These are phyloP conservation scores for Phytophthora pseudosyringae DNA, from an alignment of 352 stramenopile genomes.

Conservation along the genomic window DNA sequence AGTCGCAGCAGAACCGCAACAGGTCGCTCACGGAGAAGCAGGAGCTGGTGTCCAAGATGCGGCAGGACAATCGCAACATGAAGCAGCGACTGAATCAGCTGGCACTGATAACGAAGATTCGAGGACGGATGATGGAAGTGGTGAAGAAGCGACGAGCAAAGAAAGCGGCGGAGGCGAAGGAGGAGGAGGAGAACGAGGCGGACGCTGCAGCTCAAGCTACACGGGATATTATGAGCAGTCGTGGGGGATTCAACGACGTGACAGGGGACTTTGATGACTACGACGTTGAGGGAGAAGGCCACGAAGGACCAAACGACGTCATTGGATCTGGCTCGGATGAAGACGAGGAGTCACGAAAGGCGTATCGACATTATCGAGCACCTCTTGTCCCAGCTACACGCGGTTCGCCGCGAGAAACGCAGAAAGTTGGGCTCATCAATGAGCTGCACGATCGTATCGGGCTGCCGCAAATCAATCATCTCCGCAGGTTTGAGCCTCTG, in stretches of 20 bases:
- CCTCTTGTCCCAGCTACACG: background rate
- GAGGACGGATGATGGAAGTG: conserved; percentile 53
- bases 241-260: conserved; percentile 36
- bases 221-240: conserved; percentile 12
- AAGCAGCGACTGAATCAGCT: conserved; percentile 70
- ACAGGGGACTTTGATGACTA: conserved; percentile 28
- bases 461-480: conserved; percentile 66
- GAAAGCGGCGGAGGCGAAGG: conserved; percentile 46
- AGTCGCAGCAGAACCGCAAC: conserved; percentile 52
- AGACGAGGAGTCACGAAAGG: conserved; percentile 12
- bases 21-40: conserved; percentile 61
- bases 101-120: conserved; percentile 60
- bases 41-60: conserved; percentile 65
- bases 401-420: conserved; percentile 46
- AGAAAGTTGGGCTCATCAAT: conserved; percentile 81
- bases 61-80: conserved; percentile 66
- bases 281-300: conserved; percentile 18
- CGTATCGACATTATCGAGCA: conserved; percentile 13
- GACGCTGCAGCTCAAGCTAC: conserved; percentile 17
- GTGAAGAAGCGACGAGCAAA: conserved; percentile 53
- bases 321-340: conserved; percentile 30
- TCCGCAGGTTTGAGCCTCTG: conserved; percentile 79
- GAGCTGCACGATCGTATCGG: conserved; percentile 76
- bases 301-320: conserved; percentile 16
- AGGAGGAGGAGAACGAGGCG: conserved; percentile 3